phyloP scores from a whole-genome alignment of 2,329 filamentous ascomycete species.

The Xylaria sp. region DNA sequence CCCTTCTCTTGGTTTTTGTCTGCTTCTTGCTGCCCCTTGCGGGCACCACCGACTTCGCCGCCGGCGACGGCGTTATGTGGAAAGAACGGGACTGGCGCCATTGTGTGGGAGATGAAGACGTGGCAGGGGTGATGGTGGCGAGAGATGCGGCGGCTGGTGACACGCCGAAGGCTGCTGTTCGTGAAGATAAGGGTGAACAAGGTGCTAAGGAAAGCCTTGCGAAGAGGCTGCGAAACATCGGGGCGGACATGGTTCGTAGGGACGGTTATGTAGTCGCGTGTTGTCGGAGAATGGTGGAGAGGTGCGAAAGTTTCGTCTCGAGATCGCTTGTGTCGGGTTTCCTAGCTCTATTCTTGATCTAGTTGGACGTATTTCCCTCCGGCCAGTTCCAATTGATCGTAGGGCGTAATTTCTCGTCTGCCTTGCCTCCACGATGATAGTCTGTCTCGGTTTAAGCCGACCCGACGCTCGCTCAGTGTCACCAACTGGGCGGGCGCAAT shows the following conservation, averaged over 20 bases:
- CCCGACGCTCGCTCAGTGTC: too few relatives aligned
- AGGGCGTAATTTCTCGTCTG: too few relatives aligned
- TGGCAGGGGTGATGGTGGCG: not conserved
- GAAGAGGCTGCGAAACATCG: constrained; percentile 34
- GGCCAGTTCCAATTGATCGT: too few relatives aligned
- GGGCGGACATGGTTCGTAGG: constrained; percentile 29
- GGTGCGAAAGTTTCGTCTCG: too few relatives aligned
- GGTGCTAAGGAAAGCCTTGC: constrained; percentile 29
- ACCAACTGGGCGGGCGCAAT: too few relatives aligned
- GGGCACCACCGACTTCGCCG: constrained; percentile 14
- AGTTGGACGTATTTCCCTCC: too few relatives aligned
- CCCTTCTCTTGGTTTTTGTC: constrained; percentile 29
- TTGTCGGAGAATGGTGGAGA: not conserved
- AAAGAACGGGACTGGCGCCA: constrained; percentile 27
- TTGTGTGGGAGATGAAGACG: not conserved
- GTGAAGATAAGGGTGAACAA: not conserved
- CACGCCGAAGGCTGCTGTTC: not conserved
- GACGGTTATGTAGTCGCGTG: not conserved
- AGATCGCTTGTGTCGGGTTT: too few relatives aligned
- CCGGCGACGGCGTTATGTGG: constrained; percentile 27
- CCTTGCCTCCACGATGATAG: too few relatives aligned
- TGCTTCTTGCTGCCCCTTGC: constrained; percentile 25
- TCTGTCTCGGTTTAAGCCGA: too few relatives aligned
- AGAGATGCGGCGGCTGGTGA: constrained; percentile 5
- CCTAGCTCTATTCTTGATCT: too few relatives aligned